Percentiles rank a stretch among this genome's conserved stretches.
These are phyloP conservation scores for Suillus bovinus DNA, from an alignment of 768 basidiomycete genomes.

Conservation along the genomic window DNA sequence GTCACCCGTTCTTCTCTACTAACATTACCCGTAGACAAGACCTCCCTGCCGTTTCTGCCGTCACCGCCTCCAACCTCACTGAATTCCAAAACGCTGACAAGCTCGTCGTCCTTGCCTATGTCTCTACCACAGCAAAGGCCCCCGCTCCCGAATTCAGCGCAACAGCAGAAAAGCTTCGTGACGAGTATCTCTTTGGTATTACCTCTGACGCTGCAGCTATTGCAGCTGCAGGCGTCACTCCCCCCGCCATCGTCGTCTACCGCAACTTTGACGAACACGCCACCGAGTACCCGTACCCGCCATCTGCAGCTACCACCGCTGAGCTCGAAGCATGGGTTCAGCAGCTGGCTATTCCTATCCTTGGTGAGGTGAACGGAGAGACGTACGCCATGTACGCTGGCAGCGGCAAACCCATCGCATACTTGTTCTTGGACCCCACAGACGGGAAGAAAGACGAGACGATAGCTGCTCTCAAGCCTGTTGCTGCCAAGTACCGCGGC, in stretches of 20 bases:
- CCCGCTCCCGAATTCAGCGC: constrained; percentile 75
- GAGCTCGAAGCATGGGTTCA: constrained; percentile 78
- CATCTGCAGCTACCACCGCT: constrained; percentile 49
- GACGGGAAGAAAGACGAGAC: constrained; percentile 62
- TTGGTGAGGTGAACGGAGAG: constrained; percentile 92
- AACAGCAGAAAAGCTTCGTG: constrained; percentile 85
- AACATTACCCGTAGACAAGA: constrained; percentile 63
- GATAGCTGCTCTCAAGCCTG: constrained; percentile 67
- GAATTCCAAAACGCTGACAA: constrained; percentile 90
- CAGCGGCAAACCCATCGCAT: constrained; percentile 86
- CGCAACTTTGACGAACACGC: constrained; percentile 87
- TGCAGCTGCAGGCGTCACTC: constrained; percentile 68
- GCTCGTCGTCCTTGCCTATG: constrained; percentile 86
- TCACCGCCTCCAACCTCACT: constrained; percentile 72
- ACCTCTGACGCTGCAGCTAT: constrained; percentile 70
- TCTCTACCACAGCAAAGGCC: constrained; percentile 67
- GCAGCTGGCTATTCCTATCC: constrained; percentile 81
- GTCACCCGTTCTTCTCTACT: constrained; percentile 1
- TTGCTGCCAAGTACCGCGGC: constrained; percentile 81
- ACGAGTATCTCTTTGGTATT: constrained; percentile 91
- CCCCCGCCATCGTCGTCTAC: constrained; percentile 90
- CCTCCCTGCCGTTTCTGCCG: constrained; percentile 86
- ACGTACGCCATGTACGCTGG: constrained; percentile 87
- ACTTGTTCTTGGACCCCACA: constrained; percentile 88
- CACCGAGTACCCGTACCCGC: constrained; percentile 64